These are phyloP conservation scores for Aegle marmelos DNA, from an alignment of 345 rosid species.

Conservation along the genomic window DNA sequence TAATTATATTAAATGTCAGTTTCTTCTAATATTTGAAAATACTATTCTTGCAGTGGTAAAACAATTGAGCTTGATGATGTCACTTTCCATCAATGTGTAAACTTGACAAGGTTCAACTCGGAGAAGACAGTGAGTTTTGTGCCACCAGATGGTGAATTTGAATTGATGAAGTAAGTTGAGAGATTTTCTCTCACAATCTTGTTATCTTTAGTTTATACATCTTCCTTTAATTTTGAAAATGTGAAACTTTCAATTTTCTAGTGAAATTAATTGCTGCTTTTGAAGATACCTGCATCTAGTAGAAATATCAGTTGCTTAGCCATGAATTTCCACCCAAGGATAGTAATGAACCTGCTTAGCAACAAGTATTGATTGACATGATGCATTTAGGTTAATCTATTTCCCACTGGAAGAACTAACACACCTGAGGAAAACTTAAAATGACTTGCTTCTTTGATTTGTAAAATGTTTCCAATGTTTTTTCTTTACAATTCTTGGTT, in stretches of 20 bases:
- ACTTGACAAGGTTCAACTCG: conserved; percentile 95
- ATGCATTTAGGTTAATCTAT: not conserved
- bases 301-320: not conserved
- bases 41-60: conserved; percentile 67
- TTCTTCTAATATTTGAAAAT: conserved; percentile 1
- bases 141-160: conserved; percentile 99
- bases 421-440: not conserved
- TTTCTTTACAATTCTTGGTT: not conserved
- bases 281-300: not conserved
- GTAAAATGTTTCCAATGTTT: not conserved
- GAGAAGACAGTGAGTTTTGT: conserved; percentile 99
- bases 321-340: not conserved
- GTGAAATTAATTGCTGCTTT: not conserved
- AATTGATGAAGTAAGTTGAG: conserved; percentile 91
- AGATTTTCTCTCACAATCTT: conserved; percentile 7
- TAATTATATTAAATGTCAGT: not conserved
- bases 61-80: conserved; percentile 99
- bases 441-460: not conserved
- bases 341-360: not conserved
- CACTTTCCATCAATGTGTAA: conserved; percentile 97
- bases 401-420: not conserved
- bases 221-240: not conserved
- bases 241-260: not conserved
- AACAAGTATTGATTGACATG: not conserved
- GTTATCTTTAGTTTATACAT: not conserved